Evolutionary conservation across 306 rosid genomes (phyloP).

Genomic region (Trifolium subterraneum): DNA sequence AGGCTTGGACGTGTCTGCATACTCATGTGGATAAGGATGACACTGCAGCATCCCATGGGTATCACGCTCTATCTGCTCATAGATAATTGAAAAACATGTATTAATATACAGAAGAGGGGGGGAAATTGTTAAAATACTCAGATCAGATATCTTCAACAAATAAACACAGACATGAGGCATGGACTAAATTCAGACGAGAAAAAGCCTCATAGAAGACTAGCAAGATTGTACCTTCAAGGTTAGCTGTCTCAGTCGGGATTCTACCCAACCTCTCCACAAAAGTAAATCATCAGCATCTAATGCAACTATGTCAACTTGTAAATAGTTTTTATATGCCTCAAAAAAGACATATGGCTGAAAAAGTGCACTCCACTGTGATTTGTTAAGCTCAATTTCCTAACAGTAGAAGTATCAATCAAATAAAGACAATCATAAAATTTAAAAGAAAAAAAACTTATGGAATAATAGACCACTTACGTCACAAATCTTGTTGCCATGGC

Average conservation of each 20-base stretch:
- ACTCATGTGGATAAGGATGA: constrained; percentile 94
- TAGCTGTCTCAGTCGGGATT: constrained; percentile 64
- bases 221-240: constrained; percentile 69
- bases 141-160: constrained; percentile 29
- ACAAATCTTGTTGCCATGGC: constrained; percentile 75
- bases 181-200: constrained; percentile 26
- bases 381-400: constrained; percentile 90
- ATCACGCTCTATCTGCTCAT: constrained; percentile 91
- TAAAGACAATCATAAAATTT: constrained; percentile 8
- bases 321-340: constrained; percentile 92
- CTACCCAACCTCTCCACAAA: constrained; percentile 71
- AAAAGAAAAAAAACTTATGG: background rate
- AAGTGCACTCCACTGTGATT: constrained; percentile 85
- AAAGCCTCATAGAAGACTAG: constrained; percentile 25
- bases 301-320: constrained; percentile 90
- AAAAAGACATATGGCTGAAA: constrained; percentile 83
- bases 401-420: constrained; percentile 41
- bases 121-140: constrained; percentile 16
- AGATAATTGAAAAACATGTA: constrained; percentile 36
- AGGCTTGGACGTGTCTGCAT: constrained; percentile 68
- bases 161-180: background rate
- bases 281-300: constrained; percentile 74
- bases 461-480: constrained; percentile 60
- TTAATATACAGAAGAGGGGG: constrained; percentile 2
- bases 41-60: constrained; percentile 93